phyloP scores from a whole-genome alignment of 2,329 filamentous ascomycete species.

The Pyrenophora tritici-repentis region DNA sequence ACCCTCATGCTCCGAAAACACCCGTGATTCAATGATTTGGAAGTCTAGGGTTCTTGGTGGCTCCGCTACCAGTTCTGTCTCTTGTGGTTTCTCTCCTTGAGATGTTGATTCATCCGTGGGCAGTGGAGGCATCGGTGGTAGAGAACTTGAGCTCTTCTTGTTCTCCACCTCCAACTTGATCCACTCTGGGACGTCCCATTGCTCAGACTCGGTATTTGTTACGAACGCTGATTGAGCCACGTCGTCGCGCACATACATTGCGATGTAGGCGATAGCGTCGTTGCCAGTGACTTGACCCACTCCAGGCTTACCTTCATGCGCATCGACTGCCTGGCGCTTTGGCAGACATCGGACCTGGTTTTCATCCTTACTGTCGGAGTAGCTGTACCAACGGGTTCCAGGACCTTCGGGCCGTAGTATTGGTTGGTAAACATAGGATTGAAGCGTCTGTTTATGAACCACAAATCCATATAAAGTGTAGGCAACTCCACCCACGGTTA shows the following conservation, averaged over 20 bases:
- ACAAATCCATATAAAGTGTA: slow-evolving; percentile 66
- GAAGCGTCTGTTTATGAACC: slow-evolving; percentile 63
- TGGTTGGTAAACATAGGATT: slow-evolving; percentile 64
- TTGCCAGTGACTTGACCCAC: slow-evolving; percentile 48
- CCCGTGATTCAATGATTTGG: slow-evolving; percentile 41
- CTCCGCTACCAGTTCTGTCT: not conserved
- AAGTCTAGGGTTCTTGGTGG: slow-evolving; percentile 28
- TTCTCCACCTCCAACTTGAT: slow-evolving; percentile 40
- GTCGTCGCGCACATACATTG: slow-evolving; percentile 61
- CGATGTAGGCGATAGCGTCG: slow-evolving; percentile 60
- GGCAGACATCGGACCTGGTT: slow-evolving; percentile 63
- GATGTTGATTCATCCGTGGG: slow-evolving; percentile 9
- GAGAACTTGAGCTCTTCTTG: slow-evolving; percentile 19
- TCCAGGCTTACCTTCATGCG: slow-evolving; percentile 55
- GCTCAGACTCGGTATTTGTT: slow-evolving; percentile 51
- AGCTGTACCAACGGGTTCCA: slow-evolving; percentile 63
- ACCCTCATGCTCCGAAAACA: slow-evolving; percentile 44
- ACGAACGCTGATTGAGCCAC: slow-evolving; percentile 46
- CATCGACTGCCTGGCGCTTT: slow-evolving; percentile 58
- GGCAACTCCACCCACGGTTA: slow-evolving; percentile 53
- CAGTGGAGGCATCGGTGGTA: slow-evolving; percentile 19
- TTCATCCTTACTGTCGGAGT: slow-evolving; percentile 59
- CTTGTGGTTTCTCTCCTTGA: slow-evolving; percentile 8
- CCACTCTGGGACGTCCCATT: slow-evolving; percentile 54
- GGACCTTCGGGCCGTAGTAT: slow-evolving; percentile 63